A percentile compares a stretch with the other conserved stretches of the same genome.
phyloP scores from a whole-genome alignment of 805 yeast genomes.

The Ogataea pignaliae region DNA sequence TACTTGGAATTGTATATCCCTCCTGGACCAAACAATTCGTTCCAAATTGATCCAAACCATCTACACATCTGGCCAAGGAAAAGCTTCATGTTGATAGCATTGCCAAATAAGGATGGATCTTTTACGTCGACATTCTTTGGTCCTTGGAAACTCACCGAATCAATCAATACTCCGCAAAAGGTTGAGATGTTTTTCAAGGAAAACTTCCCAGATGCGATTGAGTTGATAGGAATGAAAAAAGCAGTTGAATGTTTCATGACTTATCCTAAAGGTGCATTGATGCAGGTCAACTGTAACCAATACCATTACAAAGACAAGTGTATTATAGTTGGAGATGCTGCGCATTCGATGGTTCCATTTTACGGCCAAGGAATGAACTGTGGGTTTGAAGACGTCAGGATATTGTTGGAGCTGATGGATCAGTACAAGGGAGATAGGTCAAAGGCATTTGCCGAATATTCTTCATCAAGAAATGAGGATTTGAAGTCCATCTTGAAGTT shows the following conservation, averaged over 20 bases:
- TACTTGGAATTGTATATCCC: slow-evolving; percentile 81
- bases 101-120: slow-evolving; percentile 80
- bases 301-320: slow-evolving; percentile 62
- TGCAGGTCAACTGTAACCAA: slow-evolving; percentile 66
- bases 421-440: slow-evolving; percentile 34
- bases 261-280: slow-evolving; percentile 73
- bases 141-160: slow-evolving; percentile 64
- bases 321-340: slow-evolving; percentile 84
- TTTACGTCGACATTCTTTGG: slow-evolving; percentile 89
- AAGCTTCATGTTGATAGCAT: slow-evolving; percentile 82
- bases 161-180: slow-evolving; percentile 39
- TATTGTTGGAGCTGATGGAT: slow-evolving; percentile 50
- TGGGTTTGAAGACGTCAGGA: slow-evolving; percentile 86
- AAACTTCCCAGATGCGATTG: slow-evolving; percentile 73
- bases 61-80: slow-evolving; percentile 92
- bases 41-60: slow-evolving; percentile 64
- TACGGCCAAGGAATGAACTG: slow-evolving; percentile 97
- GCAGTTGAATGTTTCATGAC: slow-evolving; percentile 41
- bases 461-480: slow-evolving; percentile 56
- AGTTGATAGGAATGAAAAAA: slow-evolving; percentile 56
- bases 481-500: slow-evolving; percentile 70
- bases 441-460: slow-evolving; percentile 51
- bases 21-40: slow-evolving; percentile 39
- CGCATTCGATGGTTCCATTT: slow-evolving; percentile 97
- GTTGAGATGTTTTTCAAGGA: slow-evolving; percentile 45